Conservation (phyloP, 352 stramenopile genomes). For the Globisporangium alternatum region DNA sequence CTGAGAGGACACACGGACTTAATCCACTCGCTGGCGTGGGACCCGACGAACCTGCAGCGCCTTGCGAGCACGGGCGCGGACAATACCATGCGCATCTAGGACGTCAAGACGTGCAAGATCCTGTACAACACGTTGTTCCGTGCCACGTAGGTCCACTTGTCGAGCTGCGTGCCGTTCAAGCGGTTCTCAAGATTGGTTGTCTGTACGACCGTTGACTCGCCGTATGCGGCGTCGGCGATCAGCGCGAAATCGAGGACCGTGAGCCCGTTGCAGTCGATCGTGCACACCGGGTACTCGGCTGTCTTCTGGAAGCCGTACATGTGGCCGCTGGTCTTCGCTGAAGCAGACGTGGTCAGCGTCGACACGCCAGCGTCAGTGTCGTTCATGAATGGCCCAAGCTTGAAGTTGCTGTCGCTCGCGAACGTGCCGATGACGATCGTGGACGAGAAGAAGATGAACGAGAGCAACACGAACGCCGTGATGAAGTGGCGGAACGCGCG, state of each 20-base stretch:
- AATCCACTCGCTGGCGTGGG: constrained; percentile 71
- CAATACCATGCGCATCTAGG: too few relatives aligned
- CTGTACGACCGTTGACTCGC: constrained; percentile 59
- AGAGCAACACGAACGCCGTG: constrained; percentile 69
- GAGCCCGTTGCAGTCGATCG: constrained; percentile 54
- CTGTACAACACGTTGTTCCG: constrained; percentile 45
- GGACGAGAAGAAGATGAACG: constrained; percentile 80
- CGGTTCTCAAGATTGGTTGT: constrained; percentile 56
- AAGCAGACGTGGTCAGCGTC: constrained; percentile 24
- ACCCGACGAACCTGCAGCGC: constrained; percentile 55
- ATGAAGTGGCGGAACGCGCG: constrained; percentile 73
- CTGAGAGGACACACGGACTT: constrained; percentile 72
- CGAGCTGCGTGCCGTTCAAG: constrained; percentile 72
- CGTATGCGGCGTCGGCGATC: constrained; percentile 75
- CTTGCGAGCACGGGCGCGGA: constrained; percentile 32
- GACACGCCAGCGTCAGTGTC: constrained; percentile 28
- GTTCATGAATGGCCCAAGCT: constrained; percentile 46
- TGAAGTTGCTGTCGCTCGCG: constrained; percentile 50
- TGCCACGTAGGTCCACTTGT: constrained; percentile 66
- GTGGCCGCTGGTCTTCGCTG: constrained; percentile 39
- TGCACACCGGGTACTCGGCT: constrained; percentile 69
- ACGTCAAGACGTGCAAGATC: too few relatives aligned
- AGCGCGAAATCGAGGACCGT: constrained; percentile 75
- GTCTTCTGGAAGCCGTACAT: constrained; percentile 46
- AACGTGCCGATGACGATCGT: constrained; percentile 77